Conservation (phyloP, 305 asterid genomes). For the Euphrasia arctica region DNA sequence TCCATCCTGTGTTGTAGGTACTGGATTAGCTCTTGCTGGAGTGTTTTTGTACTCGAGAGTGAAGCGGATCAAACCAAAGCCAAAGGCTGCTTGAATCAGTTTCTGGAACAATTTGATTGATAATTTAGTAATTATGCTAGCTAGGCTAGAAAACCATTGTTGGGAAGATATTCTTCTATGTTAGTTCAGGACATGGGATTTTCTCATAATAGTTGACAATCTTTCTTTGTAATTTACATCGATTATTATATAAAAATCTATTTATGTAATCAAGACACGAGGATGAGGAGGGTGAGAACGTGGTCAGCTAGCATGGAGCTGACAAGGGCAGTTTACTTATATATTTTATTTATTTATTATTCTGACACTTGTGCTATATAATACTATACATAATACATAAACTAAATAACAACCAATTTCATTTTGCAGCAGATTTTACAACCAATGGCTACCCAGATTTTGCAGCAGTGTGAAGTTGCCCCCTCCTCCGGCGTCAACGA, state of each 20-base stretch:
- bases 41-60: slow-evolving; percentile 75
- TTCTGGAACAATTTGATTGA: slow-evolving; percentile 34
- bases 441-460: slow-evolving; percentile 6
- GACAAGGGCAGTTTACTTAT: too few relatives aligned
- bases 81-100: slow-evolving; percentile 50
- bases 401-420: too few relatives aligned
- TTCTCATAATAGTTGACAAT: too few relatives aligned
- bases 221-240: too few relatives aligned
- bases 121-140: slow-evolving; percentile 15
- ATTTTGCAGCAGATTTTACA: too few relatives aligned
- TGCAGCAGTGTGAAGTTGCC: slow-evolving; percentile 8
- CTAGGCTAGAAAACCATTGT: slow-evolving; percentile 31
- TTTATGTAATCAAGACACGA: too few relatives aligned
- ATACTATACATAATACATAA: too few relatives aligned
- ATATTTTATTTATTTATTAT: too few relatives aligned
- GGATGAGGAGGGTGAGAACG: too few relatives aligned
- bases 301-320: too few relatives aligned
- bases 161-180: slow-evolving; percentile 22
- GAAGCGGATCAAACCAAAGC: slow-evolving; percentile 74
- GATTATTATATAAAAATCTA: too few relatives aligned
- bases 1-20: slow-evolving; percentile 41
- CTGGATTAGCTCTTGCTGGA: slow-evolving; percentile 72
- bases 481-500: slow-evolving; percentile 15
- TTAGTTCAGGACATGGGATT: not conserved
- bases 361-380: too few relatives aligned